A percentile compares a stretch with the other conserved stretches of the same genome.
Conservation (phyloP, 345 rosid genomes). For the Cardamine chenopodiifolia region DNA sequence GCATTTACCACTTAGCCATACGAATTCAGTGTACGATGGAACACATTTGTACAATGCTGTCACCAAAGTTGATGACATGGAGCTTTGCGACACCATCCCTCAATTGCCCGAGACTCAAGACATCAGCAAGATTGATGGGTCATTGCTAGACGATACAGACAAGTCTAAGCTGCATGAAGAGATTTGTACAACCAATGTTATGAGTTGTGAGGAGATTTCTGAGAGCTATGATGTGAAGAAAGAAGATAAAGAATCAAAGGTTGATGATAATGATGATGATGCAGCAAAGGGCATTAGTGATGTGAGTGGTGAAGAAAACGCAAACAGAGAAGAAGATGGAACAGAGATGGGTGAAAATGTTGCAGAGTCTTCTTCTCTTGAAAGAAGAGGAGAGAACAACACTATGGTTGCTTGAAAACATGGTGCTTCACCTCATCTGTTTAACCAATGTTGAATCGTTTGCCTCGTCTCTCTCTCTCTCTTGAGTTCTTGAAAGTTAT, state of each 20-base stretch:
- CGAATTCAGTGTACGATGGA: conserved; percentile 49
- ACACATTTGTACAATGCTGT: conserved; percentile 44
- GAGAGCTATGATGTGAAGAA: conserved; percentile 44
- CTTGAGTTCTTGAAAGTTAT: background rate
- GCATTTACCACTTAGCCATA: conserved; percentile 45
- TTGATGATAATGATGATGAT: conserved; percentile 19
- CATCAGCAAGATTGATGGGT: conserved; percentile 44
- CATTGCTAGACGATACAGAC: conserved; percentile 33
- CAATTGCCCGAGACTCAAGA: conserved; percentile 40
- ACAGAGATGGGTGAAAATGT: conserved; percentile 31
- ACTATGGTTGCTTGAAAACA: conserved; percentile 30
- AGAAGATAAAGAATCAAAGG: conserved; percentile 48
- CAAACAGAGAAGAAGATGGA: conserved; percentile 33
- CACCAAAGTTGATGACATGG: conserved; percentile 51
- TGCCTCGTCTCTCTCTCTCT: background rate
- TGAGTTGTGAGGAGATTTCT: conserved; percentile 35
- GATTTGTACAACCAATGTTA: conserved; percentile 32
- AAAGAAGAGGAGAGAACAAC: conserved; percentile 42
- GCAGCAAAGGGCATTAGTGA: conserved; percentile 21
- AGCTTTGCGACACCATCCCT: conserved; percentile 46
- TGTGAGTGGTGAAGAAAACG: conserved; percentile 30
- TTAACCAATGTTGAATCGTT: conserved; percentile 9
- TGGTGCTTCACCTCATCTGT: background rate
- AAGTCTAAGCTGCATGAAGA: conserved; percentile 40
- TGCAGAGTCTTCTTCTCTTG: conserved; percentile 38